Evolutionary conservation across 352 stramenopile species (phyloP), one percentile per base, ranked within the genome.

Genomic region (Pseudoperonospora humuli): DNA sequence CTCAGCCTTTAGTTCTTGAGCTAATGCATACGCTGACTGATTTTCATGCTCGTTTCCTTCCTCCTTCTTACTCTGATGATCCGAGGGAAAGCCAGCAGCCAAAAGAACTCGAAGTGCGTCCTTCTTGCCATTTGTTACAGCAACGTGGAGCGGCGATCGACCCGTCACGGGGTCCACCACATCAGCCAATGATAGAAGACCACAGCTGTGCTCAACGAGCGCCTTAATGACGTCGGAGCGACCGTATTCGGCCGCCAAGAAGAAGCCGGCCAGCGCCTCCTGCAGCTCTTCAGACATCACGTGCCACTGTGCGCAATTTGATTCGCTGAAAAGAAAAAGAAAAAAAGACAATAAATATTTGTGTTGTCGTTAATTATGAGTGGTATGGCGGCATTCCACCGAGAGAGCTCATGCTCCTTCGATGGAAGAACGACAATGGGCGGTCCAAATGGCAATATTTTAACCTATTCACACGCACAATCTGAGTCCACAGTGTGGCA

Each of bases 171-270:
- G 58, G 35, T 89, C 75, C 31, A 93, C 68, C 15, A 87, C 63
- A 14, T 64, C 56, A 10, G 39, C 35, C 9, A 89, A 59, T 17
- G 78, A 54, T 20, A 93, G 34, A 0, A 50, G 58, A 3, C 68
- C 75, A 13, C 70, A 59, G 7, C 61, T 66, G 46, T 90, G 71
- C 38, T 91, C 81, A 5, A 66, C 67, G 28, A 93, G 73, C 27
- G 81, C 78, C 45, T 87, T 88, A 51, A 93, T 82, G 14, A 93
- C 81, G 47, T 93, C 81, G 8, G 78, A 81, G 34, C 78, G 75
- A 18, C 78, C 81, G 59, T 89, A 78, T 39, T 89, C 74, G 0
- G 81, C 81, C 18, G 81, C 81, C 19, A 86, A 47, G 64, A 93
- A 90, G 69, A 93, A 85, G 45, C 76, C 76, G 36, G 89, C 77